Conservation (phyloP, 768 basidiomycete species). For the Lactarius trivialis region DNA sequence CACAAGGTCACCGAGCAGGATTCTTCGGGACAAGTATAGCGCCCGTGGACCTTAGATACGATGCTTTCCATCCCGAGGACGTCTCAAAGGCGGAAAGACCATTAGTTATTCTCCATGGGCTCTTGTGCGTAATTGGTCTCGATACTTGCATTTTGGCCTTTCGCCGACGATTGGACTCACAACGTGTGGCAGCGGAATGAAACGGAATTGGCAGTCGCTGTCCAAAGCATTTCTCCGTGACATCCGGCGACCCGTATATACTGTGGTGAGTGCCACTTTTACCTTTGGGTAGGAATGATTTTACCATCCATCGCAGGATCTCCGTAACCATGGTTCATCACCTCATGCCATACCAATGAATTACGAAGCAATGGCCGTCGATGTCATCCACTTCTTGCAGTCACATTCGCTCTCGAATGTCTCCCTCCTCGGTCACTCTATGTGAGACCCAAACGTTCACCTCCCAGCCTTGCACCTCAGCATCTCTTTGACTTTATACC, state of each 20-base stretch:
- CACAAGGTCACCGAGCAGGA: not conserved
- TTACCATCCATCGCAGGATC: constrained; percentile 45
- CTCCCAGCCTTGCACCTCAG: too few relatives aligned
- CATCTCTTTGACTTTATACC: not conserved
- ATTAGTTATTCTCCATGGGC: constrained; percentile 55
- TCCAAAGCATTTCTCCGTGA: constrained; percentile 67
- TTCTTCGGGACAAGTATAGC: constrained; percentile 13
- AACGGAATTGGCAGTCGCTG: constrained; percentile 83
- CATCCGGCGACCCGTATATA: constrained; percentile 62
- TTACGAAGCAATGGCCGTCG: constrained; percentile 73
- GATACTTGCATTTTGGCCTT: not conserved
- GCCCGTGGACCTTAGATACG: constrained; percentile 30
- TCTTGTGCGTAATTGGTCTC: constrained; percentile 42
- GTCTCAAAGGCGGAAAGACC: constrained; percentile 33
- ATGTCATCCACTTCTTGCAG: constrained; percentile 63
- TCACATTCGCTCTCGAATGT: constrained; percentile 50
- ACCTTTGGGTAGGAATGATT: not conserved
- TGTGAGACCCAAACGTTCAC: constrained; percentile 42
- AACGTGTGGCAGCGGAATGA: constrained; percentile 55
- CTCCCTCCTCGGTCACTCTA: constrained; percentile 82
- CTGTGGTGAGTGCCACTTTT: constrained; percentile 43
- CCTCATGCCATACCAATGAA: constrained; percentile 69
- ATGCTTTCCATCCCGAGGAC: constrained; percentile 24
- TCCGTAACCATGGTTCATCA: constrained; percentile 85
- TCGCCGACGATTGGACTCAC: not conserved